Evolutionary conservation across 2,329 filamentous ascomycete species (phyloP), one percentile per base, ranked within the genome.

Genomic region (Verticillium albo-atrum): DNA sequence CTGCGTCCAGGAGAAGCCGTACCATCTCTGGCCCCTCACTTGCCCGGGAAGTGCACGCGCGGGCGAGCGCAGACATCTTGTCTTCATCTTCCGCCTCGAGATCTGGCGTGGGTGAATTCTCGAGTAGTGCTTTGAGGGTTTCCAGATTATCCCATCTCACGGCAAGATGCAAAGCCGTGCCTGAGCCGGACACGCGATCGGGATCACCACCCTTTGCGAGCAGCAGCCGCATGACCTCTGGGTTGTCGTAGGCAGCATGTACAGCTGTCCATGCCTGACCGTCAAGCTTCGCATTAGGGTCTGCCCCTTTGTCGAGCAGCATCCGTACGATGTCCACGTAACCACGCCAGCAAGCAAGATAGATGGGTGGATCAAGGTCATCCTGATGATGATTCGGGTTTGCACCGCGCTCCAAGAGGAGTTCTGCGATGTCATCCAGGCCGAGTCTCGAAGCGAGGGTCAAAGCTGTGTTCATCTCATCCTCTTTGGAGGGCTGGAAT

Each of bases 1-100:
- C 63, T 25, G 58, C 62, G 23, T 64, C 57, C 17, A 62, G 57
- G 25, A 66, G 61, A 3, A 62, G 35, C 35, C 57, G 32, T 1
- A 64, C 57, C 4, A 57, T 34, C n/a, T 65, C 58, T 5, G 23
- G 15, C 17, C 53, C 26, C 10, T 25, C 47, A 23, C 52, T 34
- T 7, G 37, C 23, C 10, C 4, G 4, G 5, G 37, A 47, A 5
- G 32, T 32, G 10, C 61, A 60, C 15, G 63, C 64, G 15, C 61
- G 53, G 6, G 34, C 54, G 12, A 65, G 57, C 27, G 64, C 50
- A 10, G 64, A 63, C 53, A 54, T 61, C n/a, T 57, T 58, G 2
- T 51, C 52, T 2, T 58, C 42, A n/a, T 53, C 37, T 20, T 47
- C 37, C 9, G 37, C 37, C 28, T 60, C 59, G 17, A 63, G 52